These are phyloP conservation scores for Endocalyx cinctus DNA, from an alignment of 2,329 filamentous ascomycete species.

Conservation along the genomic window DNA sequence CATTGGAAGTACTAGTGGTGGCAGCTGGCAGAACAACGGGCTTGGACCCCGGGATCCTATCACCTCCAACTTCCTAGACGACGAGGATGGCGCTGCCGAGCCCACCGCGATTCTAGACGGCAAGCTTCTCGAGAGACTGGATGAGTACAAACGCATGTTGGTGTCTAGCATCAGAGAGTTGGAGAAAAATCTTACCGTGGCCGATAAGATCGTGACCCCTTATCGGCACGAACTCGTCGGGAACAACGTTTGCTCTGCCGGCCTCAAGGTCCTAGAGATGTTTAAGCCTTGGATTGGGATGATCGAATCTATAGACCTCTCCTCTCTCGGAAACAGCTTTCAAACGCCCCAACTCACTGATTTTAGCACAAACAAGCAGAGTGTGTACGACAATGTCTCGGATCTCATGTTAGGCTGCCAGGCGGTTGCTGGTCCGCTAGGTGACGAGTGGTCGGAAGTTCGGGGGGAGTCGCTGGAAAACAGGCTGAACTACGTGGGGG, in stretches of 20 bases:
- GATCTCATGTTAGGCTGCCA: slow-evolving; percentile 87
- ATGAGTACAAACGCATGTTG: slow-evolving; percentile 80
- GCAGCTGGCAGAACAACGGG: slow-evolving; percentile 79
- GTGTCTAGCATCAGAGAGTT: slow-evolving; percentile 82
- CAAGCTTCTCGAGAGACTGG: slow-evolving; percentile 74
- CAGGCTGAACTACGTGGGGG: slow-evolving; percentile 73
- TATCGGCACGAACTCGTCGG: slow-evolving; percentile 75
- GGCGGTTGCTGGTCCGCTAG: slow-evolving; percentile 82
- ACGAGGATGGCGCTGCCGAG: slow-evolving; percentile 68
- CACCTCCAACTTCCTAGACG: slow-evolving; percentile 80
- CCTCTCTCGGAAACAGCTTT: slow-evolving; percentile 69
- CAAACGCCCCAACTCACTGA: slow-evolving; percentile 83
- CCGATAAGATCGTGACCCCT: slow-evolving; percentile 77
- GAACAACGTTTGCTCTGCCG: slow-evolving; percentile 75
- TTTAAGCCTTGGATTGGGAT: slow-evolving; percentile 87
- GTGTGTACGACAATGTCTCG: slow-evolving; percentile 86
- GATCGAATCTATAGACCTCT: slow-evolving; percentile 88
- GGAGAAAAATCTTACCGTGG: slow-evolving; percentile 73
- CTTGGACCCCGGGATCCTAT: slow-evolving; percentile 63
- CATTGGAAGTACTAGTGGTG: slow-evolving; percentile 75
- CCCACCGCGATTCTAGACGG: slow-evolving; percentile 71
- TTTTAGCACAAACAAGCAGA: slow-evolving; percentile 87
- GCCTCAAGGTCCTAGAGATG: slow-evolving; percentile 75
- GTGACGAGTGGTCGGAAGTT: slow-evolving; percentile 94
- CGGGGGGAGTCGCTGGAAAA: slow-evolving; percentile 85